Evolutionary conservation across 768 basidiomycete species (phyloP).

Genomic region (Nidula microcarpa): DNA sequence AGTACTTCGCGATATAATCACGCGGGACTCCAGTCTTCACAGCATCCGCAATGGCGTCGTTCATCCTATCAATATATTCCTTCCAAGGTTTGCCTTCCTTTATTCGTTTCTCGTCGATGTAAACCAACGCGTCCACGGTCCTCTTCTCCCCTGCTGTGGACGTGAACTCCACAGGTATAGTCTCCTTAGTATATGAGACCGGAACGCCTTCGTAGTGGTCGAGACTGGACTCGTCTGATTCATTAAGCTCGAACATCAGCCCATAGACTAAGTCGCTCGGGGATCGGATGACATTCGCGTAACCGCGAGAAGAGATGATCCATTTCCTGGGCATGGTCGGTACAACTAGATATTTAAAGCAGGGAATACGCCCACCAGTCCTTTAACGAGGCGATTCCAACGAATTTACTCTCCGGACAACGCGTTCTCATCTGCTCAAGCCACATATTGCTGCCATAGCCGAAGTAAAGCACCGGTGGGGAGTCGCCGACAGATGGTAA

Average conservation of each 20-base stretch:
- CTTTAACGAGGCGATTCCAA: conserved; percentile 34
- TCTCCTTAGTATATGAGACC: conserved; percentile 30
- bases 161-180: conserved; percentile 21
- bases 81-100: conserved; percentile 24
- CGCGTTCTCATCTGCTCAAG: conserved; percentile 44
- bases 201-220: conserved; percentile 41
- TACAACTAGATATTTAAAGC: too few relatives aligned
- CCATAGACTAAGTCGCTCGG: conserved; percentile 38
- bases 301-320: conserved; percentile 41
- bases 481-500: conserved; percentile 1
- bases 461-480: conserved; percentile 32
- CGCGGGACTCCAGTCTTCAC: conserved; percentile 31
- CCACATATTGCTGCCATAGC: conserved; percentile 51
- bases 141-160: not conserved
- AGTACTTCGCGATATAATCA: conserved; percentile 39
- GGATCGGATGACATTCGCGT: conserved; percentile 42
- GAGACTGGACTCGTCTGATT: conserved; percentile 35
- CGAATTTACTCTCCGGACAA: conserved; percentile 37
- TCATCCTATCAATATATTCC: conserved; percentile 46
- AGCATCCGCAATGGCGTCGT: conserved; percentile 40
- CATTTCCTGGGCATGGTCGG: conserved; percentile 46
- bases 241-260: conserved; percentile 36
- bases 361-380: conserved; percentile 30
- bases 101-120: conserved; percentile 32
- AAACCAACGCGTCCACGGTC: conserved; percentile 29